These are phyloP conservation scores for Uronychia binucleata DNA, from an alignment of 73 alveolate species.

Conservation along the genomic window DNA sequence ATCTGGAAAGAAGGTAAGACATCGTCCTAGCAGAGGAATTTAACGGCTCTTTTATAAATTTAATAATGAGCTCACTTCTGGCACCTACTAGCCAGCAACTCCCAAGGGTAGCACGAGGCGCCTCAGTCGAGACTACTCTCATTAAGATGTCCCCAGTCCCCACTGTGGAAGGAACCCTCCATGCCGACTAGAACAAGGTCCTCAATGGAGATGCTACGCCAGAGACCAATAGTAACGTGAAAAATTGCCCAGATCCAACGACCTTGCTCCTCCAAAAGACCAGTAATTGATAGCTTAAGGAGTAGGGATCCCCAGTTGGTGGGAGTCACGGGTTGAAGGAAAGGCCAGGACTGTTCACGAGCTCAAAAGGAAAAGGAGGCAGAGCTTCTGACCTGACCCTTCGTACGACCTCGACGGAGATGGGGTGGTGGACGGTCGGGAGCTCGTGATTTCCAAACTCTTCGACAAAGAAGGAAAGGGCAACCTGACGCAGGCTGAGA, in stretches of 20 bases:
- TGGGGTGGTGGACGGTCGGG: slow-evolving; percentile 91
- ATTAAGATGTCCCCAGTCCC: too few relatives aligned
- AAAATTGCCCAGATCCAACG: too few relatives aligned
- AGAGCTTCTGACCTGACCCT: slow-evolving; percentile 57
- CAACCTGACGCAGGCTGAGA: slow-evolving; percentile 74
- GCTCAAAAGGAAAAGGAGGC: slow-evolving; percentile 23
- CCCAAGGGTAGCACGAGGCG: too few relatives aligned
- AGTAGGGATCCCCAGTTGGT: slow-evolving; percentile 18
- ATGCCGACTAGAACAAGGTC: too few relatives aligned
- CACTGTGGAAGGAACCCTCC: not conserved
- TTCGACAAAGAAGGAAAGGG: slow-evolving; percentile 89
- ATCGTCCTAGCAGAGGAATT: too few relatives aligned
- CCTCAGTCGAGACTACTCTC: too few relatives aligned
- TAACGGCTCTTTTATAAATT: too few relatives aligned
- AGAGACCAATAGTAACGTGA: too few relatives aligned
- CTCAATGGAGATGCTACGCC: too few relatives aligned
- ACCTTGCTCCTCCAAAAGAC: not conserved
- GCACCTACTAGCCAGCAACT: too few relatives aligned
- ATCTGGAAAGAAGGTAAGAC: too few relatives aligned
- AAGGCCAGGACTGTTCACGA: slow-evolving; percentile 20
- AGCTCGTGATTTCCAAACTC: slow-evolving; percentile 70
- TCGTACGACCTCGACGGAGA: slow-evolving; percentile 83
- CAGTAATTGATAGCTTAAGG: not conserved
- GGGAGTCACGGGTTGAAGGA: slow-evolving; percentile 43
- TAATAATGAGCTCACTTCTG: too few relatives aligned